Conservation (phyloP, 345 rosid genomes). For the Brassica juncea region DNA sequence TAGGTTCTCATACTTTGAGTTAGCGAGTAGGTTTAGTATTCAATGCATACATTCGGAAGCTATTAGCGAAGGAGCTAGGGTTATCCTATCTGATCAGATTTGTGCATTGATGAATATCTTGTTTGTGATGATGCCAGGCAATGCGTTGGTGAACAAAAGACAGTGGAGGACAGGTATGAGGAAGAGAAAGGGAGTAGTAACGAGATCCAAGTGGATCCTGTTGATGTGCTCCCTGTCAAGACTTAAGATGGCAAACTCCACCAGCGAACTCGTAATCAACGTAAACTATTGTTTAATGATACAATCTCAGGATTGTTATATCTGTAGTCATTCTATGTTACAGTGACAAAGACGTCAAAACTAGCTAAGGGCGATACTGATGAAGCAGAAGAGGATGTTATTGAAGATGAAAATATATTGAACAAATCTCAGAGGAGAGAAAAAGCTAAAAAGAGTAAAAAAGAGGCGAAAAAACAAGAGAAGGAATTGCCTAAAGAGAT, state of each 20-base stretch:
- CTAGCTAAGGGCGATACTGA: conserved; percentile 29
- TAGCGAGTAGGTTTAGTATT: background rate
- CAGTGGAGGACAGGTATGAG: conserved; percentile 76
- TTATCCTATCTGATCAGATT: no score
- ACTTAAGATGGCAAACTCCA: conserved; percentile 73
- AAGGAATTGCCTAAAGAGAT: conserved; percentile 55
- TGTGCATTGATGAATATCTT: no score
- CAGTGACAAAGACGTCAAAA: conserved; percentile 44
- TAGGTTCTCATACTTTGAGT: background rate
- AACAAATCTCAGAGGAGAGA: conserved; percentile 82
- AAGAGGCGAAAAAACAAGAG: conserved; percentile 69
- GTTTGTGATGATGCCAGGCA: conserved; percentile 39
- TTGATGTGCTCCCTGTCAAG: conserved; percentile 87
- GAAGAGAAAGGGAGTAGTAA: conserved; percentile 51
- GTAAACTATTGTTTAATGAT: background rate
- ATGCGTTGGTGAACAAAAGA: conserved; percentile 49
- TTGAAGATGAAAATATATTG: conserved; percentile 45
- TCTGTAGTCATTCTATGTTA: conserved; percentile 17
- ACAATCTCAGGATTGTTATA: background rate
- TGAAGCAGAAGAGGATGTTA: conserved; percentile 37
- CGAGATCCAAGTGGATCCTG: conserved; percentile 55
- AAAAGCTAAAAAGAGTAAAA: conserved; percentile 72
- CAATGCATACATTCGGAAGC: background rate
- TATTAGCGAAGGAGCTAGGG: background rate
- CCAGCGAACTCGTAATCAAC: conserved; percentile 53